Evolutionary conservation across 495 filamentous ascomycete genomes (phyloP), one percentile per base, ranked within the genome.

Genomic region (Pyrenopolyporus hunteri): DNA sequence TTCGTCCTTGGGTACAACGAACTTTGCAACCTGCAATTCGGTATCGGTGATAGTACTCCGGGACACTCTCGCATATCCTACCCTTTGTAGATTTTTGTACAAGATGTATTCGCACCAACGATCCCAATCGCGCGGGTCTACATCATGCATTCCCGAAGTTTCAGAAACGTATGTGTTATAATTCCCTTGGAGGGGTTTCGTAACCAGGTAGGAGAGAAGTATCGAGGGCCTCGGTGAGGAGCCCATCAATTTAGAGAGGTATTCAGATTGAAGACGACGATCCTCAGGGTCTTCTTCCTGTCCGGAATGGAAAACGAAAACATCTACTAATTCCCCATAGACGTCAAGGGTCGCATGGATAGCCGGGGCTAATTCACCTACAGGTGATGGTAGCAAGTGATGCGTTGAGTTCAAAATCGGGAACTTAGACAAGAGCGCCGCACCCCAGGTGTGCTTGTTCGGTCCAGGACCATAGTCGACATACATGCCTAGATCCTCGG

Each of bases 101-200:
- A 99, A 79, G 61, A 99, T 94, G 69, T 99, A 99, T 79, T 99
- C 94, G 77, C 95, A 99, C 95, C 95, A 99, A 53, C 95, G 78
- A 74, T 98, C 94, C 92, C 91, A 96, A 69, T 99, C 95, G 10
- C 80, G 88, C 6, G 86, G 83, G 65, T 99, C 95, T 47, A 99
- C 94, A 68, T 99, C 95, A 64, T 89, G 86, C 95, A 99, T 99
- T 16, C 90, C 89, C 54, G 89, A 93, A 40, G 78, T 70, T 17
- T 93, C 85, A 39, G 90, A 89, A 22, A 99, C 95, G 68, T 96
- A 98, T 1, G 86, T 96, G 73, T 98, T 95, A 79, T 99, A 99
- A 70, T 98, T 98, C 17, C 95, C 95, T 77, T 96, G 78, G 29
- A 87, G 81, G 0, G 95, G 95, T 71, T 87, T 89, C 7, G 90